A percentile compares a stretch with the other conserved stretches of the same genome.
phyloP scores from a whole-genome alignment of 768 basidiomycete species.

The Pleurotus tuber-regium region DNA sequence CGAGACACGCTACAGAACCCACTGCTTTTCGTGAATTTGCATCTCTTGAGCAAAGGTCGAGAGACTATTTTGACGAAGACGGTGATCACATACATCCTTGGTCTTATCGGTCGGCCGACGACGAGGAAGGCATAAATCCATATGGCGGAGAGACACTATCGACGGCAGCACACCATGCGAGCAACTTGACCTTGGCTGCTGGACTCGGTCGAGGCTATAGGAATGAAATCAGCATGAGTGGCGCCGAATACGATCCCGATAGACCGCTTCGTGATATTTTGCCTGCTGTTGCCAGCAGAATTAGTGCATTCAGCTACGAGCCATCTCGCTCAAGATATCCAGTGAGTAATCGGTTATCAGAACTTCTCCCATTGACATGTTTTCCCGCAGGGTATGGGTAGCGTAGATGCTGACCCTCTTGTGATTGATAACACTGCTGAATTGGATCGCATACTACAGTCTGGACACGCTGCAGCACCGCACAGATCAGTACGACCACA shows the following conservation, averaged over 20 bases:
- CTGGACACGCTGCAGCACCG: conserved; percentile 41
- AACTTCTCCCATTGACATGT: not conserved
- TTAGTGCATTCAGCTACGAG: conserved; percentile 57
- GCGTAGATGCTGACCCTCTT: conserved; percentile 50
- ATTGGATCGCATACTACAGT: conserved; percentile 57
- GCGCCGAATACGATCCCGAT: conserved; percentile 85
- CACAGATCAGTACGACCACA: conserved; percentile 39
- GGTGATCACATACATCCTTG: conserved; percentile 49
- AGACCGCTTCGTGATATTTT: conserved; percentile 74
- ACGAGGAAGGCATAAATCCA: conserved; percentile 67
- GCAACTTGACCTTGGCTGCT: conserved; percentile 80
- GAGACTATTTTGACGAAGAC: conserved; percentile 56
- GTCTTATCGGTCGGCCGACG: conserved; percentile 54
- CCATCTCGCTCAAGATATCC: conserved; percentile 47
- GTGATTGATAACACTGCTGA: conserved; percentile 62
- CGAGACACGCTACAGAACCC: conserved; percentile 65
- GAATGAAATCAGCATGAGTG: conserved; percentile 61
- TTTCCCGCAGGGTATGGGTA: conserved; percentile 25
- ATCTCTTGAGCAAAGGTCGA: conserved; percentile 58
- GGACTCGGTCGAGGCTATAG: conserved; percentile 59
- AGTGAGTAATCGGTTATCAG: conserved; percentile 31
- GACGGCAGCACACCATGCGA: conserved; percentile 88
- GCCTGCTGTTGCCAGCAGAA: conserved; percentile 52
- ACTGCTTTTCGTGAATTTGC: conserved; percentile 53
- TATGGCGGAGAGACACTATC: conserved; percentile 73